Conservation (phyloP, 495 filamentous ascomycete genomes). For the Copromyces sp. region DNA sequence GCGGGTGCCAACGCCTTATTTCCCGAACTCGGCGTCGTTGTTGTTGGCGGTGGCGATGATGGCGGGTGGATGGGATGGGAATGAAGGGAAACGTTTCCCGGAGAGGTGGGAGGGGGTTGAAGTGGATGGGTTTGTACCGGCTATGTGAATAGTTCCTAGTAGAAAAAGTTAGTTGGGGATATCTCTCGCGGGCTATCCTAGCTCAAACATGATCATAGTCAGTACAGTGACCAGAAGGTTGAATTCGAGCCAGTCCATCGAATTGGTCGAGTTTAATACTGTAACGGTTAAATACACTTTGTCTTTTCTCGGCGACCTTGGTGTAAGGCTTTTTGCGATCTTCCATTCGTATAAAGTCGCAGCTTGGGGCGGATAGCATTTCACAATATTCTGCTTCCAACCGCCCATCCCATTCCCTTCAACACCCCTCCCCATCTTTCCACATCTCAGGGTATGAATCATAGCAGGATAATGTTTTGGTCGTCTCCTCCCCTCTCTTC, state of each 20-base stretch:
- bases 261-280: background rate
- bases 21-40: conserved; percentile 38
- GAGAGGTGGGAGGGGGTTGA: conserved; percentile 31
- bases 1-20: conserved; percentile 46
- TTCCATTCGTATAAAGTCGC: background rate
- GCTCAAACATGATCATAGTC: background rate
- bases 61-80: conserved; percentile 43
- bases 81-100: conserved; percentile 33
- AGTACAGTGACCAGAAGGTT: background rate
- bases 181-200: background rate
- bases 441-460: background rate
- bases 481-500: background rate
- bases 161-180: background rate
- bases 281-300: background rate
- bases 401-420: conserved; percentile 2
- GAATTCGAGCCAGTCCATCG: background rate
- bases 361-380: conserved; percentile 40
- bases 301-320: background rate
- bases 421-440: background rate
- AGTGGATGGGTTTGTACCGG: conserved; percentile 36
- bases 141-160: conserved; percentile 7
- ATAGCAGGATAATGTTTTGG: background rate
- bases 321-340: background rate
- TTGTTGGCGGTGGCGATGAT: conserved; percentile 45
- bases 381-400: conserved; percentile 67